Evolutionary conservation across 2,329 filamentous ascomycete genomes (phyloP), one percentile per base, ranked within the genome.

Genomic region (Neofusicoccum ribis): DNA sequence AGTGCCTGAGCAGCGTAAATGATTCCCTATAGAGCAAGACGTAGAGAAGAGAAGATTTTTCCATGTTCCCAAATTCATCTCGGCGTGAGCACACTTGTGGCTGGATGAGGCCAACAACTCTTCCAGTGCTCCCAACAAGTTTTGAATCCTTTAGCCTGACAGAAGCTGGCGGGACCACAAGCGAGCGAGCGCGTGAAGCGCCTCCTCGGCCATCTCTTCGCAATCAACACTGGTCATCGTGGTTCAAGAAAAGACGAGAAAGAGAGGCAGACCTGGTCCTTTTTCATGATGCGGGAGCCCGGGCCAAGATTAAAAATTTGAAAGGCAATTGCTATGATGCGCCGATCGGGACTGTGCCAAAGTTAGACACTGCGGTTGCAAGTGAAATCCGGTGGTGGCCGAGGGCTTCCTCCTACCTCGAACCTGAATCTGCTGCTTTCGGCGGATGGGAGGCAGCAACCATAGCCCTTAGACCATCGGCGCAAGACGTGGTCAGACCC

Each of bases 1-100:
- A 67, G 83, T 89, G 46, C 81, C 84, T 3, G 86, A 88, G 75
- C 87, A 89, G 79, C 85, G 83, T 68, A 69, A 72, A 64, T 69
- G 39, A 63, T 60, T 60, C 41, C 43, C 27, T 20, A 6, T 60
- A 49, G 43, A 47, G 27, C 31, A 37, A 37, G 43, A 47, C 6
- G 9, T 60, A 37, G 56, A 60, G 5, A 47, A 47, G 15, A 47
- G 23, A 37, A 5, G 23, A n/a, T 36, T 4, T 15, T 8, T 43
- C 20, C 3, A 9, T 27, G 20, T 56, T n/a, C 6, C 5, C 36
- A 27, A 51, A 27, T 31, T 7, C 27, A 31, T 31, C 27, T 5
- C 6, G 27, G 6, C 7, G 27, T 31, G 27, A 31, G 27, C 27
- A 31, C 27, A 31, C 27, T 7, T 31, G 27, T 31, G 5, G 27